Conservation (phyloP, 805 yeast genomes). For the Schwanniomyces vanrijiae region DNA sequence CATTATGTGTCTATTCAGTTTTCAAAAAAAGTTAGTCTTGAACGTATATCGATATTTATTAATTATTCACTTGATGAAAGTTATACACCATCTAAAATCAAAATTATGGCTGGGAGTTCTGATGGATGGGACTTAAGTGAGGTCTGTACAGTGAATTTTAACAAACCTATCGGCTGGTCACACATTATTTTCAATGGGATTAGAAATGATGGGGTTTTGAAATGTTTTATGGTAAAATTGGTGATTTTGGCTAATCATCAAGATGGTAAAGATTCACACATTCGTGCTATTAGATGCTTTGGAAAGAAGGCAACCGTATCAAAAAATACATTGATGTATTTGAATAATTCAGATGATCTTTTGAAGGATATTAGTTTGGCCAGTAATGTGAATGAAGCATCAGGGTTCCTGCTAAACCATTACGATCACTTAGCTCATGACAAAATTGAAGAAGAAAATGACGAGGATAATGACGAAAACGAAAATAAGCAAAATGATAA, state of each 20-base stretch:
- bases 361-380: conserved; percentile 23
- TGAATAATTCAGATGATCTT: conserved; percentile 12
- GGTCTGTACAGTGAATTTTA: conserved; percentile 58
- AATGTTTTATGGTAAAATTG: conserved; percentile 65
- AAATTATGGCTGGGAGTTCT: conserved; percentile 65
- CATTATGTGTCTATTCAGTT: conserved; percentile 80
- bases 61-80: conserved; percentile 80
- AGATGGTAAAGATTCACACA: conserved; percentile 93
- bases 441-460: conserved; percentile 10
- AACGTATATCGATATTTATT: conserved; percentile 67
- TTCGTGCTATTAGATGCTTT: conserved; percentile 68
- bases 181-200: conserved; percentile 59
- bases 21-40: conserved; percentile 69
- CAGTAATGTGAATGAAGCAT: conserved; percentile 21
- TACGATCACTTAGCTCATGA: conserved; percentile 3
- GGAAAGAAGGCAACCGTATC: conserved; percentile 30
- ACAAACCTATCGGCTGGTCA: conserved; percentile 78
- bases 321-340: conserved; percentile 7
- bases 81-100: conserved; percentile 79
- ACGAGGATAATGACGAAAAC: conserved; percentile 11
- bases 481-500: conserved; percentile 22
- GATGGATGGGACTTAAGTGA: conserved; percentile 77
- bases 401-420: conserved; percentile 31
- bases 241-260: conserved; percentile 79
- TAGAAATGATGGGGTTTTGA: conserved; percentile 55